Percentiles rank a stretch among this genome's conserved stretches.
Evolutionary conservation across 345 rosid genomes (phyloP).

Genomic region (Geranium brycei): DNA sequence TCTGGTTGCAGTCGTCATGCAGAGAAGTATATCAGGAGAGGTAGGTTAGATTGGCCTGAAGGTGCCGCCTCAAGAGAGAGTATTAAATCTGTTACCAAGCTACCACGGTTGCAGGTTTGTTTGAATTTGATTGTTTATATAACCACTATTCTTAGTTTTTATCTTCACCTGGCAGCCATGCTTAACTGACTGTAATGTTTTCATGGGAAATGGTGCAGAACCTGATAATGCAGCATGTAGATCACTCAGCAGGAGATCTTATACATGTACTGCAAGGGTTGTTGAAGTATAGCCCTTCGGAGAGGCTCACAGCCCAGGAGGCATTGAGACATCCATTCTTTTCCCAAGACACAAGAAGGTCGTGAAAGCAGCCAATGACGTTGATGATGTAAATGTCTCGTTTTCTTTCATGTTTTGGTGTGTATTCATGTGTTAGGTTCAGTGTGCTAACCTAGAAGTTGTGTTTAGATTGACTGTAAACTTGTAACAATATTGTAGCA

Average conservation of each 20-base stretch:
- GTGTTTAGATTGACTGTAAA: too few species aligned
- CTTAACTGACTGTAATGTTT: neutral
- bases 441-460: too few species aligned
- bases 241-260: slow-evolving; percentile 81
- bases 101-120: slow-evolving; percentile 66
- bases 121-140: too few species aligned
- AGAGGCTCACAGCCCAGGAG: slow-evolving; percentile 60
- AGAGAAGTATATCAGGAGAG: slow-evolving; percentile 71
- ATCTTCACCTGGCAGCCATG: too few species aligned
- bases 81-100: slow-evolving; percentile 59
- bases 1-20: slow-evolving; percentile 45
- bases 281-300: slow-evolving; percentile 48
- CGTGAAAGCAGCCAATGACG: neutral
- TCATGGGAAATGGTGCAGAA: slow-evolving; percentile 31
- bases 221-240: slow-evolving; percentile 71
- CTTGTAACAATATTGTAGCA: too few species aligned
- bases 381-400: too few species aligned
- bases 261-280: slow-evolving; percentile 65
- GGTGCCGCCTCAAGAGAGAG: slow-evolving; percentile 78
- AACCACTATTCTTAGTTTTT: neutral
- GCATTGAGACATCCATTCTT: slow-evolving; percentile 77
- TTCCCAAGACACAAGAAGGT: slow-evolving; percentile 37
- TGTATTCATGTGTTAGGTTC: too few species aligned
- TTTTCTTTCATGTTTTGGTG: too few species aligned
- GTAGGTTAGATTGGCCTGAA: slow-evolving; percentile 81